These are phyloP conservation scores for Phytophthora sp. DNA, from an alignment of 352 stramenopile species.

Conservation along the genomic window DNA sequence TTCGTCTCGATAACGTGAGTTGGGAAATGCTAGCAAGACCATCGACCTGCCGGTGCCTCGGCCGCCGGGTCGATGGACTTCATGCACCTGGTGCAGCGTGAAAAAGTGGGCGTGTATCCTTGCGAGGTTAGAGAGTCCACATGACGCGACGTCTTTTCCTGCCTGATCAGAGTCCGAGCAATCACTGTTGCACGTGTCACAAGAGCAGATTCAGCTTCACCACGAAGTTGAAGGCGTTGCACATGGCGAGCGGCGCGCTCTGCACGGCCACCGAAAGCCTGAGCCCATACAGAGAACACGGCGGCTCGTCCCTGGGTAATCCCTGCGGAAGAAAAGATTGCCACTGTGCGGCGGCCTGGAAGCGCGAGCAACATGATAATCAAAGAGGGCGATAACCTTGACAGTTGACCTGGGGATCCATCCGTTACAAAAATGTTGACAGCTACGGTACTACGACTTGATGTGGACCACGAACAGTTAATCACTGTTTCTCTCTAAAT, in stretches of 20 bases:
- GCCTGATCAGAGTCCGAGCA: slow-evolving; percentile 6
- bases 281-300: not conserved
- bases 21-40: slow-evolving; percentile 19
- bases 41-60: not conserved
- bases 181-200: slow-evolving; percentile 18
- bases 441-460: not conserved
- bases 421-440: not conserved
- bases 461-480: not conserved
- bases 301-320: not conserved
- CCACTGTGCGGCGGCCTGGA: not conserved
- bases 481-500: not conserved
- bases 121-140: slow-evolving; percentile 14
- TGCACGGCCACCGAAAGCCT: not conserved
- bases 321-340: slow-evolving; percentile 18
- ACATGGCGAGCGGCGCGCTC: slow-evolving; percentile 3
- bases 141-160: slow-evolving; percentile 14
- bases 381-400: not conserved
- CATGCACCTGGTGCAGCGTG: slow-evolving; percentile 1
- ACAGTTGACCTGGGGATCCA: slow-evolving; percentile 9
- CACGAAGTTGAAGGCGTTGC: slow-evolving; percentile 22
- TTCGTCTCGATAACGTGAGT: slow-evolving; percentile 26
- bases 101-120: slow-evolving; percentile 28
- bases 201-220: slow-evolving; percentile 36
- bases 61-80: not conserved
- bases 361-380: not conserved